These are phyloP conservation scores for Aspergillus udagawae DNA, from an alignment of 2,329 filamentous ascomycete species.

Conservation along the genomic window DNA sequence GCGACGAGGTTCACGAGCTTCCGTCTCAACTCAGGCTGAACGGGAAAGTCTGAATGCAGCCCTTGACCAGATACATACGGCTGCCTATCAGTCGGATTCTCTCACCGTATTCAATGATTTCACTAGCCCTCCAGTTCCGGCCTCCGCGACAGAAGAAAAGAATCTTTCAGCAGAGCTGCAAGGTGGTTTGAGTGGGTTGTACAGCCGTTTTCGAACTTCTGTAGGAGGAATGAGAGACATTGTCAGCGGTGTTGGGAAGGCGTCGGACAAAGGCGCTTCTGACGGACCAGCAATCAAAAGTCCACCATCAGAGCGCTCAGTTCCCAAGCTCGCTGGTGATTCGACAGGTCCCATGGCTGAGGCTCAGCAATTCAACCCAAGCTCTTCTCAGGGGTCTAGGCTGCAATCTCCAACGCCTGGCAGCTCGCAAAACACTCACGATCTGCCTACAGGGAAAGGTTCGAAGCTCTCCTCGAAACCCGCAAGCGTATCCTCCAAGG, in stretches of 20 bases:
- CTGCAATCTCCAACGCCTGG: constrained; percentile 34
- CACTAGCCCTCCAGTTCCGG: constrained; percentile 60
- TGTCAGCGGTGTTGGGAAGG: constrained; percentile 32
- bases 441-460: constrained; percentile 26
- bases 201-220: constrained; percentile 76
- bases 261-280: constrained; percentile 23
- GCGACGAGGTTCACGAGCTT: constrained; percentile 47
- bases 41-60: constrained; percentile 71
- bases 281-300: constrained; percentile 25
- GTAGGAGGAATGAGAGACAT: constrained; percentile 66
- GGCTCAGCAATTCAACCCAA: constrained; percentile 22
- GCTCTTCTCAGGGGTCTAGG: constrained; percentile 35
- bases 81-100: constrained; percentile 77
- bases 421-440: constrained; percentile 28
- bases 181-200: constrained; percentile 82
- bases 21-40: constrained; percentile 55
- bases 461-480: constrained; percentile 41
- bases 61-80: constrained; percentile 82
- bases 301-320: constrained; percentile 23
- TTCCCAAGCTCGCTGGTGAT: constrained; percentile 23
- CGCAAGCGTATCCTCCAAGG: constrained; percentile 40
- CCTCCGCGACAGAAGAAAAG: constrained; percentile 62
- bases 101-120: constrained; percentile 95
- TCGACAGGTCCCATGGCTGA: constrained; percentile 17
- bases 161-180: constrained; percentile 70